A percentile compares a stretch with the other conserved stretches of the same genome.
phyloP scores from a whole-genome alignment of 75 land plant species.

The Isoetes taiwanensis region DNA sequence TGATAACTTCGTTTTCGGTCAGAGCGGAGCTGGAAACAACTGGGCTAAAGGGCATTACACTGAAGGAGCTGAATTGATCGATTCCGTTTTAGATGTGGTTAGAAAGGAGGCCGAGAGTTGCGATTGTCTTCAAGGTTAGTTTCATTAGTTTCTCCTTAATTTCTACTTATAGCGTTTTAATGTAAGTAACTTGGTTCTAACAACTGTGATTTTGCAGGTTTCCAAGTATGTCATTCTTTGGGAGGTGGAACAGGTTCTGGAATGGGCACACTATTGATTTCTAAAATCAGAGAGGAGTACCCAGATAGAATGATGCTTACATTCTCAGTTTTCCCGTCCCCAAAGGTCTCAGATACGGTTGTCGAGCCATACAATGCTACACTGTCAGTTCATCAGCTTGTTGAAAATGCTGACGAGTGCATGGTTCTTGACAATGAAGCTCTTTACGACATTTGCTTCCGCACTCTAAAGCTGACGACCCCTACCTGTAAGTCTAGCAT shows the following conservation, averaged over 20 bases:
- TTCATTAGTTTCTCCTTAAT: too few species aligned
- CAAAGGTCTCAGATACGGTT: constrained; percentile 67
- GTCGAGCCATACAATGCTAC: constrained; percentile 50
- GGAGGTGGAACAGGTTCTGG: constrained; percentile 72
- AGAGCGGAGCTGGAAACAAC: constrained; percentile 18
- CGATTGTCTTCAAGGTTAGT: constrained; percentile 17
- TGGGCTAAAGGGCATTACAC: constrained; percentile 19
- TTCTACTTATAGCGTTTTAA: too few species aligned
- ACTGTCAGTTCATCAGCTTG: constrained; percentile 51
- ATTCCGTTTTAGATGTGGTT: constrained; percentile 35
- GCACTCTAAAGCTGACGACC: constrained; percentile 49
- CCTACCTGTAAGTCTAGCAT: constrained; percentile 64
- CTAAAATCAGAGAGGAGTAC: constrained; percentile 38
- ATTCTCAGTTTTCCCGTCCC: constrained; percentile 61
- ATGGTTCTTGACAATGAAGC: constrained; percentile 18
- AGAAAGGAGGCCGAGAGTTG: constrained; percentile 37
- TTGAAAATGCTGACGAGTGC: constrained; percentile 53
- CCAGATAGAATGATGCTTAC: constrained; percentile 47
- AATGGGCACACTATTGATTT: constrained; percentile 48
- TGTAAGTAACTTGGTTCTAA: too few species aligned
- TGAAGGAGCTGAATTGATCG: constrained; percentile 22
- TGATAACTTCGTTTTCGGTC: constrained; percentile 50
- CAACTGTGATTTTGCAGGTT: too few species aligned
- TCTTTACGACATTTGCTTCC: constrained; percentile 44
- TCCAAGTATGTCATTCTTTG: constrained; percentile 55